Evolutionary conservation across 2,329 filamentous ascomycete genomes (phyloP).

Genomic region (Colletotrichum tofieldiae): DNA sequence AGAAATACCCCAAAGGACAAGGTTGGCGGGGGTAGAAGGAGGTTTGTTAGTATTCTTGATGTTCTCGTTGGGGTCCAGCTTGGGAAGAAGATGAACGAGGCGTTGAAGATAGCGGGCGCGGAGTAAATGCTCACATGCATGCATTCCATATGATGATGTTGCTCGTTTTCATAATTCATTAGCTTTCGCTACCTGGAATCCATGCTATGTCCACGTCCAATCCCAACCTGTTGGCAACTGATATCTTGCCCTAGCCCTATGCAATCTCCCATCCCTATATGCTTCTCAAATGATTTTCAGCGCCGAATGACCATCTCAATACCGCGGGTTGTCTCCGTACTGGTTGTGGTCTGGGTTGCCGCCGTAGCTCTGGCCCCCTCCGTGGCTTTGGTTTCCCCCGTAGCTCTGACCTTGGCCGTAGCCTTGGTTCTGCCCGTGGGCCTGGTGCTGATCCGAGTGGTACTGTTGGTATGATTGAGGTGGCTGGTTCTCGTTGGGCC

Average conservation of each 20-base stretch:
- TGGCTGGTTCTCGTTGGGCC: constrained; percentile 39
- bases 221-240: neutral
- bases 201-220: neutral
- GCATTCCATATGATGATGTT: neutral
- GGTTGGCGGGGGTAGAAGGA: no score
- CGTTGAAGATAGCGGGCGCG: neutral
- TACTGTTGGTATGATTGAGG: constrained; percentile 44
- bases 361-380: constrained; percentile 45
- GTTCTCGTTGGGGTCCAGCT: no score
- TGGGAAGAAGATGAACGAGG: no score
- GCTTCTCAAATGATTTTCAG: neutral
- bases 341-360: constrained; percentile 44
- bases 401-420: constrained; percentile 32
- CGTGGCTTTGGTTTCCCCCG: constrained; percentile 35
- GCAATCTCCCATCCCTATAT: neutral
- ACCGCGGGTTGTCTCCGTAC: constrained; percentile 45
- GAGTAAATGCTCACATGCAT: neutral
- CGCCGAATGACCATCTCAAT: constrained; percentile 36
- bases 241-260: neutral
- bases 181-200: neutral
- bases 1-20: neutral
- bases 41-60: no score
- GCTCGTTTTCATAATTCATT: constrained; percentile 35
- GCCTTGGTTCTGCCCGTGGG: constrained; percentile 40
- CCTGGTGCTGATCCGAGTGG: constrained; percentile 37